Base-by-base conservation (phyloP, 768 basidiomycete genomes). In the Boletellus emodensis region DNA sequence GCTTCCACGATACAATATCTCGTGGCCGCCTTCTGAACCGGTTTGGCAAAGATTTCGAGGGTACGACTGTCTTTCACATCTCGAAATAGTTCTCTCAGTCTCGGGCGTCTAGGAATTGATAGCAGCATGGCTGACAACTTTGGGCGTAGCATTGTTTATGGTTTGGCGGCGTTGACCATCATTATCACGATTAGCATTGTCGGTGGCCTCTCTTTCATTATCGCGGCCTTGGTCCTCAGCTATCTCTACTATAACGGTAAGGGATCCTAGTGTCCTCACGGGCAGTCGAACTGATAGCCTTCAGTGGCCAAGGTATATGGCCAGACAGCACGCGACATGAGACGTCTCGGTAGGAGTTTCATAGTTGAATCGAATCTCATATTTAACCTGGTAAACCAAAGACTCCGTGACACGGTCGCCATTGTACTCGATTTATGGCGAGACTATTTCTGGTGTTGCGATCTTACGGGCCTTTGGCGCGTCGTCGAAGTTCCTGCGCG, bases 1-100 rank as follows among this genome's bases (percentile, higher is more conserved):
- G 93, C 37, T 95, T 96, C 76, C 94, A 95, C 58, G 94, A 96
- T 61, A 96, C 93, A 0, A 81, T 90, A 2, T 90, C 86, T 44
- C 81, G 90, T 34, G 94, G 94, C 6, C 82, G 92, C 2, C 71
- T 90, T 10, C 68, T 94, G 34, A 91, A 94, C 57, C 75, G 91
- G 40, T 87, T 89, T 55, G 92, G 93, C 38, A 94, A 94, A 66
- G 93, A 94, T 63, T 88, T 94, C 49, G 91, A 94, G 72, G 87
- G 77, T 70, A 49, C 26, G 52, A 35, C 10, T 36, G 4, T 18
- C 20, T 17, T 32, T 14, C 13, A 22, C 17, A 3, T 17, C 7
- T 13, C 24, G 28, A 10, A 26, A 24, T 11, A 4, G n/a, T 37
- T 12, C 44, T 47, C 12, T 55, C 54, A 66, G 61, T 34, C 45